Percentiles rank a stretch among this genome's conserved stretches.
Conservation (phyloP, 164 flowering plant species). For the Magnolia officinalis region DNA sequence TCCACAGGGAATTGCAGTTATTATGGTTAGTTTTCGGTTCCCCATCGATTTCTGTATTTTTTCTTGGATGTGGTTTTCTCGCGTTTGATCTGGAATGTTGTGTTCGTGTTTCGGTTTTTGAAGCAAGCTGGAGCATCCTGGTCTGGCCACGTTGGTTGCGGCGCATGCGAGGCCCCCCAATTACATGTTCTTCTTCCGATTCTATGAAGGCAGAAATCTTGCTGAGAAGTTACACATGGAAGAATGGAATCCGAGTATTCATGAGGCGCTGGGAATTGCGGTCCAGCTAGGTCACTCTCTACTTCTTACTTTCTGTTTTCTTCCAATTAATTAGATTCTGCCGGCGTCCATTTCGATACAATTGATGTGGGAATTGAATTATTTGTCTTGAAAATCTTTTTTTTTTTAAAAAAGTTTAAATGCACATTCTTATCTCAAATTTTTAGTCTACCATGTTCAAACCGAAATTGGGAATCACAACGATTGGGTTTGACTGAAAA, state of each 20-base stretch:
- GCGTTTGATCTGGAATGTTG: neutral
- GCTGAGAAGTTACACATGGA: slow-evolving; percentile 65
- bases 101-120: neutral
- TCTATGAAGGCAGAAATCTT: slow-evolving; percentile 56
- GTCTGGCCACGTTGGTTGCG: slow-evolving; percentile 66
- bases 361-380: no score
- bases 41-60: neutral
- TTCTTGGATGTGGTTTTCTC: neutral
- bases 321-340: no score
- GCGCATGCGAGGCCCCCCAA: slow-evolving; percentile 92
- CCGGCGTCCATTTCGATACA: no score
- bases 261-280: slow-evolving; percentile 43
- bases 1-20: slow-evolving; percentile 72
- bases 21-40: slow-evolving; percentile 47
- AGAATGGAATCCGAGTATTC: slow-evolving; percentile 65
- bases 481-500: no score
- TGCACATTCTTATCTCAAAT: no score
- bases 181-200: slow-evolving; percentile 78
- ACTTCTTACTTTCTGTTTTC: neutral
- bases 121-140: slow-evolving; percentile 79
- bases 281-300: slow-evolving; percentile 48
- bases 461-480: no score
- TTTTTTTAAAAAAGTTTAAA: no score
- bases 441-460: no score
- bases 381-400: no score